phyloP scores from a whole-genome alignment of 2,329 filamentous ascomycete species.

The Colletotrichum liaoningense region DNA sequence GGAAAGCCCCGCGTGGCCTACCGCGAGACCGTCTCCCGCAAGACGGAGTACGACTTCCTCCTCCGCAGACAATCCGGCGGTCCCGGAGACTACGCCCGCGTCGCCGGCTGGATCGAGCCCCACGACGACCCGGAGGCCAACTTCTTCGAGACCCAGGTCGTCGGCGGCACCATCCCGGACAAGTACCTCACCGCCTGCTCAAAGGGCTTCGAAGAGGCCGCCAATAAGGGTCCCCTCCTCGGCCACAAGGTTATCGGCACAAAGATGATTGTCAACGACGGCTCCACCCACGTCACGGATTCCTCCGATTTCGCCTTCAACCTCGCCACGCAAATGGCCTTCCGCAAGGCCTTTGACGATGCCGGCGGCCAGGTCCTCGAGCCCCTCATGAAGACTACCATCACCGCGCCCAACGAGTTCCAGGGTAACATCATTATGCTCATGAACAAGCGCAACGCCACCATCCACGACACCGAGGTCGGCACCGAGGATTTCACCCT shows the following conservation, averaged over 20 bases:
- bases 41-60: conserved; percentile 89
- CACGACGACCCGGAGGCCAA: conserved; percentile 79
- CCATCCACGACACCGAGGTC: conserved; percentile 95
- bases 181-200: conserved; percentile 95
- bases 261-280: conserved; percentile 93
- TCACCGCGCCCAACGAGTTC: conserved; percentile 96
- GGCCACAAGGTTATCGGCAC: conserved; percentile 93
- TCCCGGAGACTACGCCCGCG: conserved; percentile 93
- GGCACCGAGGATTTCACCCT: conserved; percentile 94
- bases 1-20: conserved; percentile 97
- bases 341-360: conserved; percentile 90
- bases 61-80: conserved; percentile 96
- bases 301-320: conserved; percentile 98
- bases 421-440: conserved; percentile 95
- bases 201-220: conserved; percentile 90
- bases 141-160: conserved; percentile 86
- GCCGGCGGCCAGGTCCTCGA: conserved; percentile 88
- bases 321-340: conserved; percentile 93
- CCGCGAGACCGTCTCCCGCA: conserved; percentile 88
- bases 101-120: conserved; percentile 92
- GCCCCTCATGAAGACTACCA: conserved; percentile 97
- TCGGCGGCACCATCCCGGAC: conserved; percentile 91
- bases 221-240: conserved; percentile 88
- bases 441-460: conserved; percentile 95
- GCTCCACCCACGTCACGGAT: conserved; percentile 97